Evolutionary conservation across 257 asterid genomes (phyloP).

Genomic region (Eucommia ulmoides): DNA sequence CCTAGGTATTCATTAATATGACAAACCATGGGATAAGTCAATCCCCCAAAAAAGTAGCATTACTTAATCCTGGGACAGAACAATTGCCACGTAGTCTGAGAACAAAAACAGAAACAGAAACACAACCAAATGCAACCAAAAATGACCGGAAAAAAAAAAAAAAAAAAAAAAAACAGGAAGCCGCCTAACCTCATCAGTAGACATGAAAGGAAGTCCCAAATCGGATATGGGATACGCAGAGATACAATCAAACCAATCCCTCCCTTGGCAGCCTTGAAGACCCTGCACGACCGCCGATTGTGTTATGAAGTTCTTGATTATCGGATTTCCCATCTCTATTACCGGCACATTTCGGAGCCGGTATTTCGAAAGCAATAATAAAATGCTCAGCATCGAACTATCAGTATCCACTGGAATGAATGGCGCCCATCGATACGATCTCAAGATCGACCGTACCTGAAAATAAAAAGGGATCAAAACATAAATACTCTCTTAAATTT

Average conservation of each 20-base stretch:
- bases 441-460: constrained; percentile 65
- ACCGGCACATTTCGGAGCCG: constrained; percentile 87
- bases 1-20: no score
- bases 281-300: constrained; percentile 86
- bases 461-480: no score
- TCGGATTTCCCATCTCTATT: constrained; percentile 44
- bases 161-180: background rate
- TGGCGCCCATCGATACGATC: constrained; percentile 78
- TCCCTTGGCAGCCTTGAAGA: constrained; percentile 58
- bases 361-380: constrained; percentile 75
- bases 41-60: no score
- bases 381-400: constrained; percentile 52
- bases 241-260: constrained; percentile 81
- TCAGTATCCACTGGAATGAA: constrained; percentile 65
- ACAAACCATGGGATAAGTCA: no score
- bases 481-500: no score
- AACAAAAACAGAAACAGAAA: background rate
- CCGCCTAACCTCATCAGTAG: constrained; percentile 41
- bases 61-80: no score
- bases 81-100: no score
- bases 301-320: constrained; percentile 65
- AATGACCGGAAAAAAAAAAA: background rate
- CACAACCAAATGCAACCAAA: no score
- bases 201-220: constrained; percentile 83
- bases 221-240: constrained; percentile 43